Percentiles rank a stretch among this genome's conserved stretches.
Evolutionary conservation across 2,329 filamentous ascomycete genomes (phyloP).

Genomic region (Ceratocystis lukuohia): DNA sequence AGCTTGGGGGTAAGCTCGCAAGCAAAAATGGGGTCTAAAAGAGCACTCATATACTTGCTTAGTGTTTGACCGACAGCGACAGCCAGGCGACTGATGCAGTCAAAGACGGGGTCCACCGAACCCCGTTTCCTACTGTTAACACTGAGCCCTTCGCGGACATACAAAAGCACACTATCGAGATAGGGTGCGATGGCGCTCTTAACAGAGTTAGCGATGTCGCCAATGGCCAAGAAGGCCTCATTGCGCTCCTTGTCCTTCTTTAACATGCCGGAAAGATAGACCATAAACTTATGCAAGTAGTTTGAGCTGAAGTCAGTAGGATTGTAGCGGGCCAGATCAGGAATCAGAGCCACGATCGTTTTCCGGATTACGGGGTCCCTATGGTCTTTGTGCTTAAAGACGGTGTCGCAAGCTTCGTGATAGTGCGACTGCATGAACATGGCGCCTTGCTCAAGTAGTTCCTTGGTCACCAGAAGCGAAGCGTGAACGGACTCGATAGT

Average conservation of each 20-base stretch:
- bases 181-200: slow-evolving; percentile 92
- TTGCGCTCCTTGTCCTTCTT: slow-evolving; percentile 93
- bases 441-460: slow-evolving; percentile 82
- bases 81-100: slow-evolving; percentile 93
- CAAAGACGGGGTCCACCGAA: slow-evolving; percentile 70
- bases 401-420: slow-evolving; percentile 80
- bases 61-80: slow-evolving; percentile 91
- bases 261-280: slow-evolving; percentile 82
- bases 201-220: slow-evolving; percentile 90
- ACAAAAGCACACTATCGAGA: slow-evolving; percentile 82
- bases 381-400: slow-evolving; percentile 85
- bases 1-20: slow-evolving; percentile 89
- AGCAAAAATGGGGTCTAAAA: slow-evolving; percentile 91
- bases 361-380: slow-evolving; percentile 75
- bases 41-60: slow-evolving; percentile 94
- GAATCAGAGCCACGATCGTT: slow-evolving; percentile 82
- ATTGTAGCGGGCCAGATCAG: slow-evolving; percentile 82
- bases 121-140: slow-evolving; percentile 56
- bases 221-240: slow-evolving; percentile 88
- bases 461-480: slow-evolving; percentile 84
- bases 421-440: slow-evolving; percentile 99
- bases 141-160: slow-evolving; percentile 82
- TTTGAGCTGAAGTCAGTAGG: slow-evolving; percentile 77
- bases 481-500: slow-evolving; percentile 84
- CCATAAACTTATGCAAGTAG: slow-evolving; percentile 93